Percentiles rank a stretch among this genome's conserved stretches.
phyloP scores from a whole-genome alignment of 2,329 filamentous ascomycete genomes.

The Paecilomyces sp. region DNA sequence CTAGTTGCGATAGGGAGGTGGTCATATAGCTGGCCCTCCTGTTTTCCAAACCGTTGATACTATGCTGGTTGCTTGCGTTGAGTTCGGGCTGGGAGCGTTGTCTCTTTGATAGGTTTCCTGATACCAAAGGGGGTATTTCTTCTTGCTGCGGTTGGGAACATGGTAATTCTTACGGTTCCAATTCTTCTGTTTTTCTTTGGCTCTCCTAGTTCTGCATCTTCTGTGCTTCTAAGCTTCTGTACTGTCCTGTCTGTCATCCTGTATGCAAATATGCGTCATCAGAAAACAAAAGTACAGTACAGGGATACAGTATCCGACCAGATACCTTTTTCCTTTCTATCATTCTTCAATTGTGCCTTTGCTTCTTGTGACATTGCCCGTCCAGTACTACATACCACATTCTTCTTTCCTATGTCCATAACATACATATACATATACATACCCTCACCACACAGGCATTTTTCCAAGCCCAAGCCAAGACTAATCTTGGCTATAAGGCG shows the following conservation, averaged over 20 bases:
- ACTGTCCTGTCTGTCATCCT: background rate
- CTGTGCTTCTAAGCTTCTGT: background rate
- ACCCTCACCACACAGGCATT: too few species aligned
- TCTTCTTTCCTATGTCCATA: background rate
- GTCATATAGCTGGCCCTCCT: background rate
- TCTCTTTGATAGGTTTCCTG: background rate
- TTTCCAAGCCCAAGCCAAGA: too few species aligned
- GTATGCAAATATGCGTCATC: background rate
- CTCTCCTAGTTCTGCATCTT: background rate
- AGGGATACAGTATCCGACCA: background rate
- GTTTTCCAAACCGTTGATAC: background rate
- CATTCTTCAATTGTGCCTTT: background rate
- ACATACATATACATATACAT: too few species aligned
- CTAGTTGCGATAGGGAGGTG: background rate
- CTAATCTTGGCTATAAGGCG: too few species aligned
- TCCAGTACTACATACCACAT: background rate
- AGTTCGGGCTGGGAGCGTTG: background rate
- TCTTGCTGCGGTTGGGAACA: background rate
- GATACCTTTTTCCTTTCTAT: background rate
- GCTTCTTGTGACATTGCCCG: background rate
- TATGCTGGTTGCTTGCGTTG: background rate
- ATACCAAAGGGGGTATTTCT: slow-evolving; percentile 1
- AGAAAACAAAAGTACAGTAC: background rate
- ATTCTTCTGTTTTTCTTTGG: background rate
- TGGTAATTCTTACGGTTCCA: background rate